These are phyloP conservation scores for Rhizophora mangle DNA, from an alignment of 345 rosid genomes.

Conservation along the genomic window DNA sequence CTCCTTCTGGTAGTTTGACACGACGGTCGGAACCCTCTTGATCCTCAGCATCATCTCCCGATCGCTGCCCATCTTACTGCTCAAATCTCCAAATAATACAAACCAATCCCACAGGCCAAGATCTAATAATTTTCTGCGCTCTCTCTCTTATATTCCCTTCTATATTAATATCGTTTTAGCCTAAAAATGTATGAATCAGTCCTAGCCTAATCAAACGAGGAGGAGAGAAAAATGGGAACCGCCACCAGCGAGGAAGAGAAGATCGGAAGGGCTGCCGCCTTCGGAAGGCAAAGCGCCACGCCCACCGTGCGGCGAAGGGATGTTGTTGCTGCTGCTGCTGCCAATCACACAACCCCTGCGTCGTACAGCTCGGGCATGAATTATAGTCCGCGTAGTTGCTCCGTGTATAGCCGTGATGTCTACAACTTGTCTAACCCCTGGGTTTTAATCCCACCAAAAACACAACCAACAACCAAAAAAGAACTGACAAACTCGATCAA, in stretches of 20 bases:
- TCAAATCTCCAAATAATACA: background rate
- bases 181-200: background rate
- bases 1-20: slow-evolving; percentile 79
- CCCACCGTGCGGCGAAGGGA: slow-evolving; percentile 99
- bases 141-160: too few species aligned
- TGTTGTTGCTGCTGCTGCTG: slow-evolving; percentile 18
- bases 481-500: background rate
- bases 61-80: background rate
- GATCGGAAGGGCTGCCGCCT: slow-evolving; percentile 99
- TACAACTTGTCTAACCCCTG: slow-evolving; percentile 37
- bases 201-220: slow-evolving; percentile 14
- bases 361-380: slow-evolving; percentile 81
- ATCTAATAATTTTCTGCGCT: too few species aligned
- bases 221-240: slow-evolving; percentile 33
- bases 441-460: slow-evolving; percentile 10
- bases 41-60: slow-evolving; percentile 61
- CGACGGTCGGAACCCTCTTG: slow-evolving; percentile 84
- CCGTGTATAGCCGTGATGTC: slow-evolving; percentile 99
- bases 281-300: slow-evolving; percentile 99
- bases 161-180: background rate
- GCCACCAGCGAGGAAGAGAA: slow-evolving; percentile 99
- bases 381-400: slow-evolving; percentile 40
- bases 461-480: background rate
- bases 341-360: slow-evolving; percentile 79
- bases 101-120: background rate